Evolutionary conservation across 1,139 yeast species (phyloP).

Genomic region (Pneumocystis jirovecii): DNA sequence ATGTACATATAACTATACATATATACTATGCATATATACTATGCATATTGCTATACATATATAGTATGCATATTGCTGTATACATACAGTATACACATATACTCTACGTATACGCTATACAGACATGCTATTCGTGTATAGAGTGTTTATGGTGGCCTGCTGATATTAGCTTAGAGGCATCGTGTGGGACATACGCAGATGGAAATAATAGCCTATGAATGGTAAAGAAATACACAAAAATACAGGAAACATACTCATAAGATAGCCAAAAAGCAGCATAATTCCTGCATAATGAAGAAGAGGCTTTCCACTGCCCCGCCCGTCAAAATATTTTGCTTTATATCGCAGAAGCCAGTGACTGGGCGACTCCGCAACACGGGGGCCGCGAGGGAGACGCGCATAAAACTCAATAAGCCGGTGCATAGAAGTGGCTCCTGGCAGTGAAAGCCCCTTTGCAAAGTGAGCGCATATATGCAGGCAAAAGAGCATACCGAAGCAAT

Average conservation of each 20-base stretch:
- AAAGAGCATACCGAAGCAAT: slow-evolving; percentile 58
- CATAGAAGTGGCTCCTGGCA: slow-evolving; percentile 95
- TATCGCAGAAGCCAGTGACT: slow-evolving; percentile 35
- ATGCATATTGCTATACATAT: too few species aligned
- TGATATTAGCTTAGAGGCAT: background rate
- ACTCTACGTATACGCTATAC: too few species aligned
- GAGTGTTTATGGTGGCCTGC: background rate
- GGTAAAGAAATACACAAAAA: too few species aligned
- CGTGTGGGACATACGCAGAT: slow-evolving; percentile 34
- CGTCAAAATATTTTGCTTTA: slow-evolving; percentile 54
- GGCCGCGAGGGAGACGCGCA: slow-evolving; percentile 92
- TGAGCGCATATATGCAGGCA: too few species aligned
- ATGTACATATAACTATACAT: too few species aligned
- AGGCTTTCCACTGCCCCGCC: slow-evolving; percentile 59
- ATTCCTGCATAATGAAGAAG: slow-evolving; percentile 22
- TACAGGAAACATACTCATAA: background rate
- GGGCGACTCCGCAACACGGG: background rate
- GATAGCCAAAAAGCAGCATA: background rate
- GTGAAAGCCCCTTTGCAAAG: slow-evolving; percentile 38
- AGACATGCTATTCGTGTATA: background rate
- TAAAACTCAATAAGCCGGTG: slow-evolving; percentile 88
- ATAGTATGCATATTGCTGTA: too few species aligned
- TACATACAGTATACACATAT: too few species aligned
- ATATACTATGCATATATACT: too few species aligned
- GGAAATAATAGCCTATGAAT: slow-evolving; percentile 4